These are phyloP conservation scores for Acrocalymma vagum DNA, from an alignment of 2,329 filamentous ascomycete species.

Conservation along the genomic window DNA sequence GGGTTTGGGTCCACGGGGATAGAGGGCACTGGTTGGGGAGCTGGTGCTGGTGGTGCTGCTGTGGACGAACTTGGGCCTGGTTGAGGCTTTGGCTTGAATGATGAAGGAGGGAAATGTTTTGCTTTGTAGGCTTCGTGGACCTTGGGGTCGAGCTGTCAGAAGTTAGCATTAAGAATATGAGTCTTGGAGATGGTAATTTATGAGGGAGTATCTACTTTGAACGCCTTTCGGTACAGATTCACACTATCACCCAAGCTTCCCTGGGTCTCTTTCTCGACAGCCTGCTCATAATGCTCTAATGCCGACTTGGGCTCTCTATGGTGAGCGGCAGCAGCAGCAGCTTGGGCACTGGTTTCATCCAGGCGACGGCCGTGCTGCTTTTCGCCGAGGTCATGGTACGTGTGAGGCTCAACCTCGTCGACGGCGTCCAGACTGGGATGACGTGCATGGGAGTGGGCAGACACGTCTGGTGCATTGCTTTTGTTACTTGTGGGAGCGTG, in stretches of 20 bases:
- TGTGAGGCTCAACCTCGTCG: slow-evolving; percentile 51
- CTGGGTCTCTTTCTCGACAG: slow-evolving; percentile 85
- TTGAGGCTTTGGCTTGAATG: slow-evolving; percentile 48
- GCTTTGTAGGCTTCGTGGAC: slow-evolving; percentile 90
- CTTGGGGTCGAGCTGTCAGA: slow-evolving; percentile 74
- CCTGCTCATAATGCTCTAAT: slow-evolving; percentile 90
- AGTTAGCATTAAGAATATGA: slow-evolving; percentile 15
- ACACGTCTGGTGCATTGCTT: slow-evolving; percentile 31
- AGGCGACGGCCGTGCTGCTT: slow-evolving; percentile 54
- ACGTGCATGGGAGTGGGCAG: slow-evolving; percentile 31
- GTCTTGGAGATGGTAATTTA: neutral
- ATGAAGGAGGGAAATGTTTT: slow-evolving; percentile 82
- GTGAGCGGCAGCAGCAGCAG: slow-evolving; percentile 35
- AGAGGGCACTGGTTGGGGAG: slow-evolving; percentile 33
- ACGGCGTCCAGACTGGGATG: slow-evolving; percentile 41
- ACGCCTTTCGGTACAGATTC: slow-evolving; percentile 87
- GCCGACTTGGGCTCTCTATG: slow-evolving; percentile 73
- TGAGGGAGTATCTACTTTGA: slow-evolving; percentile 64
- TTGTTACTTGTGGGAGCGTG: slow-evolving; percentile 34
- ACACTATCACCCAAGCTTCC: slow-evolving; percentile 91
- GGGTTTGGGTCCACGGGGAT: slow-evolving; percentile 56
- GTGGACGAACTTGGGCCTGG: slow-evolving; percentile 11
- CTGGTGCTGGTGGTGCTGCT: slow-evolving; percentile 41
- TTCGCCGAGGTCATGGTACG: slow-evolving; percentile 56
- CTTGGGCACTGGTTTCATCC: slow-evolving; percentile 50